phyloP scores from a whole-genome alignment of 2,329 filamentous ascomycete genomes.

The Penicillium freii region DNA sequence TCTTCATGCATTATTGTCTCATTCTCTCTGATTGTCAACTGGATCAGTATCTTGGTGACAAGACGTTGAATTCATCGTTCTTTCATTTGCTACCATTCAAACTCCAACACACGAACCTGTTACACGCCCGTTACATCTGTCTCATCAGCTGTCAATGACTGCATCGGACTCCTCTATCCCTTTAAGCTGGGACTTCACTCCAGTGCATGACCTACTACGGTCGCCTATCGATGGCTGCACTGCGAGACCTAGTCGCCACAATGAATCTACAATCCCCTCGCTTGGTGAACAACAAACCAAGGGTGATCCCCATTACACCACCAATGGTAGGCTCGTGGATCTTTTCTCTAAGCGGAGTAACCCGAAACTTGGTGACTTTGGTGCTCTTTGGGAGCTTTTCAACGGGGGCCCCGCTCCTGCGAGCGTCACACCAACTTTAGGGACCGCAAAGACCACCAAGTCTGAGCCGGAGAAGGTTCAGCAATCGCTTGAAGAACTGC shows the following conservation, averaged over 20 bases:
- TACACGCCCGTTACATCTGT: background rate
- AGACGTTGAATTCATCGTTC: background rate
- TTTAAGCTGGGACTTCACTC: slow-evolving; percentile 47
- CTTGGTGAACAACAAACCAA: slow-evolving; percentile 8
- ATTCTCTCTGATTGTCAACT: background rate
- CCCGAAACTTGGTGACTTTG: slow-evolving; percentile 45
- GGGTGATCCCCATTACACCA: background rate
- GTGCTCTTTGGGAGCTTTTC: slow-evolving; percentile 43
- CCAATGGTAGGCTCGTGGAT: background rate
- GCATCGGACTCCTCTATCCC: slow-evolving; percentile 21
- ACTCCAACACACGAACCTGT: background rate
- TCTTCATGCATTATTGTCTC: background rate
- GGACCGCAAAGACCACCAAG: background rate
- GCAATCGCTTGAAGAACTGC: background rate
- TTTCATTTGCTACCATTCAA: background rate
- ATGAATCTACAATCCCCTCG: slow-evolving; percentile 9
- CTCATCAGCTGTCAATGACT: slow-evolving; percentile 30
- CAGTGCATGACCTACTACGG: slow-evolving; percentile 45
- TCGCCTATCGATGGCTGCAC: slow-evolving; percentile 28
- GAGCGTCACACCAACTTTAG: background rate
- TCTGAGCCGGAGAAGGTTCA: background rate
- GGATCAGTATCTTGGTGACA: background rate
- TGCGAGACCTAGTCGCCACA: slow-evolving; percentile 12
- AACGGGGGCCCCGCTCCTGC: slow-evolving; percentile 20
- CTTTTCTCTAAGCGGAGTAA: slow-evolving; percentile 7